Evolutionary conservation across 352 stramenopile species (phyloP).

Genomic region (Albugo candida): DNA sequence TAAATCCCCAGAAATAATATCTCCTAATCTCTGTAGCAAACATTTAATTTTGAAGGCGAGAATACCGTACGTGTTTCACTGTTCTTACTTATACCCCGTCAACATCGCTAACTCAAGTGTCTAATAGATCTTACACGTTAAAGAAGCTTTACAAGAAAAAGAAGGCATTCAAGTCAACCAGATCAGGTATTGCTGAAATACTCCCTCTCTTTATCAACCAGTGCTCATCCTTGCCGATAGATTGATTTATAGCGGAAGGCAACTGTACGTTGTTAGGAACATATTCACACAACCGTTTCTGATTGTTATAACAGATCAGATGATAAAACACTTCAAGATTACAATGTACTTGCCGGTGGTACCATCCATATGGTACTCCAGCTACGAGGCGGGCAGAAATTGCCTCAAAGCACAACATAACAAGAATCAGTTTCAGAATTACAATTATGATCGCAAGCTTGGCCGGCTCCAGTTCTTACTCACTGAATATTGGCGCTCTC

Average conservation of each 20-base stretch:
- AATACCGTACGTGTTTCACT: conserved; percentile 31
- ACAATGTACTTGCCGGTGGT: conserved; percentile 91
- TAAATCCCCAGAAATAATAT: background rate
- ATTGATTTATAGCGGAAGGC: conserved; percentile 97
- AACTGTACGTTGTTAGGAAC: conserved; percentile 36
- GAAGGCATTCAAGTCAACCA: conserved; percentile 88
- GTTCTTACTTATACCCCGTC: background rate
- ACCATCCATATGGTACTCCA: conserved; percentile 99
- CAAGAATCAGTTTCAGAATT: background rate
- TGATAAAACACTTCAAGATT: conserved; percentile 92
- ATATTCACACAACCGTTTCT: conserved; percentile 1
- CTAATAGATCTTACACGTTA: conserved; percentile 87
- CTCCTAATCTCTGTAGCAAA: conserved; percentile 23
- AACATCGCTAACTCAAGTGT: background rate
- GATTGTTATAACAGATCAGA: conserved; percentile 41
- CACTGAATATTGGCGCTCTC: too few species aligned
- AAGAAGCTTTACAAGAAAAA: conserved; percentile 96
- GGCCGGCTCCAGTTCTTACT: too few species aligned
- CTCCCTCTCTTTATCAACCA: too few species aligned
- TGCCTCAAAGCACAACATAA: background rate
- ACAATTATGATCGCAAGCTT: too few species aligned
- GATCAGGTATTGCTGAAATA: conserved; percentile 21
- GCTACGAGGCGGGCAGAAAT: conserved; percentile 82
- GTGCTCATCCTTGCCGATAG: conserved; percentile 8
- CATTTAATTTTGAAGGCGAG: conserved; percentile 77